Evolutionary conservation across 495 filamentous ascomycete genomes (phyloP), one percentile per base, ranked within the genome.

Genomic region (Durotheca rogersii): DNA sequence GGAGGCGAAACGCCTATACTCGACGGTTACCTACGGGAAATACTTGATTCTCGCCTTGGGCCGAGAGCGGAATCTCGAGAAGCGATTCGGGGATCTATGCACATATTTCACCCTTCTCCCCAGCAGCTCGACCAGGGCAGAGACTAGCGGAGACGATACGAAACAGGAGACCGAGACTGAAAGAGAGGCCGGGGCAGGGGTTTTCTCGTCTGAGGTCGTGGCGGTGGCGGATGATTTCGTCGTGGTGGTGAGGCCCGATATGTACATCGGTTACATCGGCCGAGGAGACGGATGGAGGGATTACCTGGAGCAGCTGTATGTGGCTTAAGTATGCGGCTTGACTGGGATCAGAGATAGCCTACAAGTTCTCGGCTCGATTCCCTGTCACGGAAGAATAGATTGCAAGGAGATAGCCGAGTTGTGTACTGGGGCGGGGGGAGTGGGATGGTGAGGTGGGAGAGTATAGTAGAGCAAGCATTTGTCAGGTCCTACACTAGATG

Each of bases 261-360:
- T 60, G 60, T 63, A 63, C 25, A 57, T 63, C 31, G 60, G 54
- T 7, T 53, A 58, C 21, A 48, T 58, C n/a, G 57, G 57, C 16
- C 41, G 43, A 18, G 51, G 50, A 5, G 44, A 50, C 2, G 57
- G 42, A 21, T 60, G 57, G 57, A 47, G 42, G 7, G 30, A 34
- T 17, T 60, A 60, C 27, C n/a, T 60, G 17, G 47, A 44, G 14
- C 34, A 42, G 14, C 3, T 53, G 10, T 54, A 54, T 25, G 31
- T 25, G 16, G 5, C 46, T n/a, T 56, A 30, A 25, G n/a, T 23
- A 16, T 27, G n/a, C n/a, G n/a, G n/a, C n/a, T n/a, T 27, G 23
- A 27, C 4, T 27, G 23, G 9, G 23, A 27, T 27, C 4, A 27
- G 4, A 27, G 9, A 4, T n/a, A n/a, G n/a, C n/a, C n/a, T n/a